Conservation (phyloP, 164 flowering plant genomes). For the Platanus orientalis region DNA sequence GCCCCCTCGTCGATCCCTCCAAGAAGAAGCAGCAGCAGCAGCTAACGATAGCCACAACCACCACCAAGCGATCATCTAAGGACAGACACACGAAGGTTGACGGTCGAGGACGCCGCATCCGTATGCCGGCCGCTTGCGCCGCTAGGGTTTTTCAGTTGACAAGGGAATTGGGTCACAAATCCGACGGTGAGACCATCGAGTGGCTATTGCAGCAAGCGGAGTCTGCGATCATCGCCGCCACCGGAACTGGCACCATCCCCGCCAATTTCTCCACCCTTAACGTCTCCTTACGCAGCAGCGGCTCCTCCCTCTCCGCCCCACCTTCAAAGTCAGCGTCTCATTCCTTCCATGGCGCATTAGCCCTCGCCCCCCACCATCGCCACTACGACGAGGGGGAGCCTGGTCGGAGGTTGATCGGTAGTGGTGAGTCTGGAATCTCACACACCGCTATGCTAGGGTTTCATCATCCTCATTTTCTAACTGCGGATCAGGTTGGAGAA, state of each 20-base stretch:
- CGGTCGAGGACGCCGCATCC: constrained; percentile 71
- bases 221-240: constrained; percentile 79
- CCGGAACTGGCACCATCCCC: constrained; percentile 86
- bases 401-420: constrained; percentile 4
- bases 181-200: constrained; percentile 81
- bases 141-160: constrained; percentile 83
- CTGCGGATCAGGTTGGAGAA: constrained; percentile 43
- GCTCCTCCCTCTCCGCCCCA: constrained; percentile 55
- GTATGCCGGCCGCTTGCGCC: constrained; percentile 84
- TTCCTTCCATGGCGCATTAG: constrained; percentile 50
- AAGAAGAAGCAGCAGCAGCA: constrained; percentile 25
- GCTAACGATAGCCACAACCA: constrained; percentile 8
- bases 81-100: constrained; percentile 85
- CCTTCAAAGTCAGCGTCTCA: constrained; percentile 60
- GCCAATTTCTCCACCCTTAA: constrained; percentile 72
- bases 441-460: constrained; percentile 50
- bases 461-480: constrained; percentile 37
- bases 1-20: constrained; percentile 10
- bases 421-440: constrained; percentile 13
- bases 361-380: constrained; percentile 25
- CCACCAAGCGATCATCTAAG: constrained; percentile 54
- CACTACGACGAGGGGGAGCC: constrained; percentile 20
- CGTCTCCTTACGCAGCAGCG: constrained; percentile 63
- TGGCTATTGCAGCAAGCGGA: constrained; percentile 87
- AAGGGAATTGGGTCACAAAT: constrained; percentile 66